Percentiles rank a stretch among this genome's conserved stretches.
phyloP scores from a whole-genome alignment of 108 stramenopile genomes.

The Skeletonema menzelii region DNA sequence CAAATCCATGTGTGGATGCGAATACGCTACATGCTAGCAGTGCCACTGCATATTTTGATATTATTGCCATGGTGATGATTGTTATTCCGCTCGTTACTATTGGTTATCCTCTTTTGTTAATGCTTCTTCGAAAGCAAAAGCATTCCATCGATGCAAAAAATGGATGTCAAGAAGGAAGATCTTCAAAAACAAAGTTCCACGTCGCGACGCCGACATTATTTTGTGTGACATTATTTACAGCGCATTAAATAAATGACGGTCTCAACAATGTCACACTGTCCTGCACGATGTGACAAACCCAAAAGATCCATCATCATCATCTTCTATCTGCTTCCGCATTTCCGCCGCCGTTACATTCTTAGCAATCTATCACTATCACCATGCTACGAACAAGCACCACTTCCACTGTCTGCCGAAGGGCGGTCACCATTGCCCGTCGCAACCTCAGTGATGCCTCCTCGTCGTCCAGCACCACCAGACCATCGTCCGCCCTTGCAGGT shows the following conservation, averaged over 20 bases:
- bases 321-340: not conserved
- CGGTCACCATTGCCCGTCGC: slow-evolving; percentile 10
- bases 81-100: not conserved
- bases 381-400: slow-evolving; percentile 4
- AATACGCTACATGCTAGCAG: slow-evolving; percentile 1
- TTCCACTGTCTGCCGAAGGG: slow-evolving; percentile 5
- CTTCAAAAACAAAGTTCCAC: not conserved
- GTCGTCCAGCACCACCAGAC: not conserved
- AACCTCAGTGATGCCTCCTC: slow-evolving; percentile 18
- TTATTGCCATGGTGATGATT: not conserved
- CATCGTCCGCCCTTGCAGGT: slow-evolving; percentile 58
- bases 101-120: not conserved
- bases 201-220: too few species aligned
- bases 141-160: not conserved
- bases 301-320: too few species aligned
- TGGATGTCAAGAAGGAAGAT: not conserved
- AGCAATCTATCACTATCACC: not conserved
- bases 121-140: not conserved
- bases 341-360: not conserved
- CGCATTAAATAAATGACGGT: too few species aligned
- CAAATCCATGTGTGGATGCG: not conserved
- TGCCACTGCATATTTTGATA: slow-evolving; percentile 1
- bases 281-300: too few species aligned
- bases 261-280: too few species aligned
- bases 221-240: too few species aligned